Evolutionary conservation across 164 flowering plant species (phyloP).

Genomic region (Piper longum): DNA sequence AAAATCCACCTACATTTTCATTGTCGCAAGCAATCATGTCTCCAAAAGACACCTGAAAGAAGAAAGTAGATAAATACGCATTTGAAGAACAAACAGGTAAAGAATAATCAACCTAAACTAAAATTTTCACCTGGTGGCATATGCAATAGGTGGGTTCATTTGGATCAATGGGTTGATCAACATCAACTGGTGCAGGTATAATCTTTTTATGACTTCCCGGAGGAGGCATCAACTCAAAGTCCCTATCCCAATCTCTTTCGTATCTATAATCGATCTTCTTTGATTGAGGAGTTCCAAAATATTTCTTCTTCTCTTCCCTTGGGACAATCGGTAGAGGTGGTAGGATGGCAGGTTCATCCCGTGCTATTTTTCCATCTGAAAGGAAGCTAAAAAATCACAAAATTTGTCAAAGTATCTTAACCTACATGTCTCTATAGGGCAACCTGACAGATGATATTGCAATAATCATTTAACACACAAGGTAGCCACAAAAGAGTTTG

Average conservation of each 20-base stretch:
- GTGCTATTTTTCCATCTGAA: constrained; percentile 77
- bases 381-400: neutral
- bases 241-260: constrained; percentile 90
- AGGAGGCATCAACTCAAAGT: constrained; percentile 99
- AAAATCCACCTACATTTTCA: constrained; percentile 53
- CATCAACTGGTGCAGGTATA: constrained; percentile 50
- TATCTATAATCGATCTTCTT: constrained; percentile 61
- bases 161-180: constrained; percentile 93
- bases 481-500: neutral
- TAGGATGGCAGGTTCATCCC: constrained; percentile 82
- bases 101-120: neutral
- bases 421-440: neutral
- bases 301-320: constrained; percentile 56
- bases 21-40: constrained; percentile 99
- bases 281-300: constrained; percentile 61
- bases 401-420: neutral
- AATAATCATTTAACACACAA: neutral
- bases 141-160: constrained; percentile 97
- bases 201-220: constrained; percentile 85
- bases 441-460: neutral
- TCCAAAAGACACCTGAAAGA: constrained; percentile 81
- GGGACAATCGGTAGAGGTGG: constrained; percentile 77
- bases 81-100: neutral
- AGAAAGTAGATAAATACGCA: neutral
- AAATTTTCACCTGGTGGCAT: constrained; percentile 70